These are phyloP conservation scores for Rubus idaeus DNA, from an alignment of 306 rosid genomes.

Conservation along the genomic window DNA sequence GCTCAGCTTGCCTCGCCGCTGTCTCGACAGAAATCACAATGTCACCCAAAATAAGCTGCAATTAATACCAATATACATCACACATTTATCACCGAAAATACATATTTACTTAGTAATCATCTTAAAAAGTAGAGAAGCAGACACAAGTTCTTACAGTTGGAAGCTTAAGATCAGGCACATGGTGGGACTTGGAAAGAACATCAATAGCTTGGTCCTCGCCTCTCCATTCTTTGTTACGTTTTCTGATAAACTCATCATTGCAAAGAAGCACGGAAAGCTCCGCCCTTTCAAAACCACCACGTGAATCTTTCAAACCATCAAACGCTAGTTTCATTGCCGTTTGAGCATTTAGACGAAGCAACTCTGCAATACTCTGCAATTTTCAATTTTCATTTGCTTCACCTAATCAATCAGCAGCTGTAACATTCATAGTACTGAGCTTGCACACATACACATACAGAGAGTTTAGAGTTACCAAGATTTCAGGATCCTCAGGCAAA, in stretches of 20 bases:
- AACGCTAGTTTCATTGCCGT: constrained; percentile 76
- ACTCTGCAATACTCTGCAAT: constrained; percentile 66
- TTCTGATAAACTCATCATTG: constrained; percentile 69
- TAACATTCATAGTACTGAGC: too few species aligned
- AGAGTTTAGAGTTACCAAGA: constrained; percentile 39
- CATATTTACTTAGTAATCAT: neutral
- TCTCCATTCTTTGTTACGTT: constrained; percentile 93
- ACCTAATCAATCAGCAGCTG: neutral
- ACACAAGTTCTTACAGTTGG: constrained; percentile 59
- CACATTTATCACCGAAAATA: constrained; percentile 14
- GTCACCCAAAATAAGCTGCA: constrained; percentile 92
- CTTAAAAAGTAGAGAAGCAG: neutral
- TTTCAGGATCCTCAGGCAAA: constrained; percentile 72
- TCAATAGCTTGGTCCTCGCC: constrained; percentile 82
- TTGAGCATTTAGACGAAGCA: constrained; percentile 76
- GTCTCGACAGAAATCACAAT: constrained; percentile 87
- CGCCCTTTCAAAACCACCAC: constrained; percentile 63
- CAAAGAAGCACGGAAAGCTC: constrained; percentile 83
- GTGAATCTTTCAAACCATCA: constrained; percentile 63
- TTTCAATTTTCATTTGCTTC: neutral
- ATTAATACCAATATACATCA: constrained; percentile 28
- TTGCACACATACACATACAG: too few species aligned
- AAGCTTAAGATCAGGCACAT: constrained; percentile 66
- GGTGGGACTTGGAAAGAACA: constrained; percentile 87
- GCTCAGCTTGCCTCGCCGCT: constrained; percentile 87